A percentile compares a stretch with the other conserved stretches of the same genome.
phyloP scores from a whole-genome alignment of 768 basidiomycete species.

The Tulasnella sp. region DNA sequence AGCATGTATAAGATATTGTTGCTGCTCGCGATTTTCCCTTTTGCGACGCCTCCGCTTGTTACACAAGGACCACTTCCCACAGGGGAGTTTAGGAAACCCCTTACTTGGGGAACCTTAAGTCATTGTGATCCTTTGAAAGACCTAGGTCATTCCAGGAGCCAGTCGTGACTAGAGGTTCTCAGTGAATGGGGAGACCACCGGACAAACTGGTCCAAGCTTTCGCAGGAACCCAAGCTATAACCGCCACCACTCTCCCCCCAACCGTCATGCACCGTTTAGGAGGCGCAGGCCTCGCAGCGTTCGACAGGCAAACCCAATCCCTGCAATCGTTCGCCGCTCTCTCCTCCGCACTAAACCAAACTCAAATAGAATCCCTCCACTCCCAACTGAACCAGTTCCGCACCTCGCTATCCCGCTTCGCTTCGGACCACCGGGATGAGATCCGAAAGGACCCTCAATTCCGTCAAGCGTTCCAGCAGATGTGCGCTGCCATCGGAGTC shows the following conservation, averaged over 20 bases:
- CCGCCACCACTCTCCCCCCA: not conserved
- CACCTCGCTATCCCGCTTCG: constrained; percentile 75
- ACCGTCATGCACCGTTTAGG: constrained; percentile 66
- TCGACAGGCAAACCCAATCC: constrained; percentile 84
- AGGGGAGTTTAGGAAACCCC: too few species aligned
- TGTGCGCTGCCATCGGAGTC: constrained; percentile 94
- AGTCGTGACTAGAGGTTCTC: too few species aligned
- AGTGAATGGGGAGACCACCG: not conserved
- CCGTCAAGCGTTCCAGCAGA: constrained; percentile 89
- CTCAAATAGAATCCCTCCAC: constrained; percentile 68
- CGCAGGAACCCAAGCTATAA: not conserved
- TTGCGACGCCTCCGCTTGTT: too few species aligned
- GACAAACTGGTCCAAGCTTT: not conserved
- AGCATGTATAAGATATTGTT: not conserved
- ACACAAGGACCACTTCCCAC: too few species aligned
- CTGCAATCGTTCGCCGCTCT: constrained; percentile 80
- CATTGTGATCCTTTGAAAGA: too few species aligned
- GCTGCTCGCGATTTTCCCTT: too few species aligned
- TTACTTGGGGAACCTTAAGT: too few species aligned
- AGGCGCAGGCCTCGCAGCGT: constrained; percentile 85
- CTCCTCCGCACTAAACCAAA: constrained; percentile 72
- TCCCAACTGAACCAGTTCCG: constrained; percentile 85
- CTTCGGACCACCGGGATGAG: constrained; percentile 76
- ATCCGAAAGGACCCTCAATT: constrained; percentile 86
- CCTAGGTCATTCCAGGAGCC: too few species aligned